A percentile compares a stretch with the other conserved stretches of the same genome.
phyloP scores from a whole-genome alignment of 352 stramenopile genomes.

The Phytophthora kernoviae region DNA sequence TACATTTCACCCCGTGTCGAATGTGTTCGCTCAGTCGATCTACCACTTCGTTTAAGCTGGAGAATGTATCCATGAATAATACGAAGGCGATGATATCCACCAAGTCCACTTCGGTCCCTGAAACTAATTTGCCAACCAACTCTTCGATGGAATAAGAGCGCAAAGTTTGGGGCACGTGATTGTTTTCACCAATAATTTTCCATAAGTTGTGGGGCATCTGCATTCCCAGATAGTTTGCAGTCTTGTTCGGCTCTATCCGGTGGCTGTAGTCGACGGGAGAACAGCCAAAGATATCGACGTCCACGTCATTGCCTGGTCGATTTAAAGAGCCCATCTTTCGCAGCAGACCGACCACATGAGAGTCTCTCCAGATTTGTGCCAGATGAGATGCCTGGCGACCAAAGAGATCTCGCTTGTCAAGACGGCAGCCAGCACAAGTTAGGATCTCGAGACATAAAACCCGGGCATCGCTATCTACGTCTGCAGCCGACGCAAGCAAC shows the following conservation, averaged over 20 bases:
- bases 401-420: conserved; percentile 68
- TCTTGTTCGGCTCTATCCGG: conserved; percentile 28
- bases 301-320: conserved; percentile 19
- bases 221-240: conserved; percentile 28
- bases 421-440: conserved; percentile 44
- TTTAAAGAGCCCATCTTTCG: conserved; percentile 32
- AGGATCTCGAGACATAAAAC: conserved; percentile 62
- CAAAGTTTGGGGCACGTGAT: conserved; percentile 8
- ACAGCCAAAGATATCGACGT: conserved; percentile 73
- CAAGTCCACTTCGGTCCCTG: conserved; percentile 49
- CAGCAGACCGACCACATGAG: conserved; percentile 36
- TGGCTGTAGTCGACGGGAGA: conserved; percentile 60
- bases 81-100: conserved; percentile 72
- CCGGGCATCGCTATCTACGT: conserved; percentile 23
- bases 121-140: conserved; percentile 40
- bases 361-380: conserved; percentile 46
- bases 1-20: conserved; percentile 54
- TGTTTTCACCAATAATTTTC: conserved; percentile 21
- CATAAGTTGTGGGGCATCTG: conserved; percentile 42
- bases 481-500: conserved; percentile 44
- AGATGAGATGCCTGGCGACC: conserved; percentile 65
- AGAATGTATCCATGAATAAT: conserved; percentile 74
- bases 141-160: conserved; percentile 33
- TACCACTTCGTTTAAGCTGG: conserved; percentile 64
- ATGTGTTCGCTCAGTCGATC: conserved; percentile 54